Evolutionary conservation across 495 filamentous ascomycete species (phyloP), one percentile per base, ranked within the genome.

Genomic region (Filosporella fistucella): DNA sequence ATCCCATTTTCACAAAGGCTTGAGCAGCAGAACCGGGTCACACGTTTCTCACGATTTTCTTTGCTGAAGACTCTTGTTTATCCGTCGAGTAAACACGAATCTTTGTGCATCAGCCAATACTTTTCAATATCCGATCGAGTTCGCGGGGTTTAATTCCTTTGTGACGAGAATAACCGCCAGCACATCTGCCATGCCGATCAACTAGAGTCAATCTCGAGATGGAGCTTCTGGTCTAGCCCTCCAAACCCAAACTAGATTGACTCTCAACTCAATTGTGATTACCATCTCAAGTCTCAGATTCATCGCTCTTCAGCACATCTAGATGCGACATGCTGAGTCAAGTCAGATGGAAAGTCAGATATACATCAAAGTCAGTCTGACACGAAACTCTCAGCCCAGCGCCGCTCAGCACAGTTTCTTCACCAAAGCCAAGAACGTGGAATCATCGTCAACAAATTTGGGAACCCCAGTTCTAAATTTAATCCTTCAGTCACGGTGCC

Each of bases 101-200:
- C 46, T 49, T 42, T 48, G 36, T 32, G 28, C 21, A 20, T 21
- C 20, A 36, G 42, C 42, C 26, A 34, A 22, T 45, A 4, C 13
- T 17, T 11, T 18, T 11, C 21, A 28, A 5, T 14, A 2, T 6
- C 16, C 12, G 33, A 16, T 14, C 23, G 20, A 28, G 32, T 21
- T 28, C 45, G 23, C n/a, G 4, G n/a, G n/a, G n/a, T n/a, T n/a
- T n/a, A n/a, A 30, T 14, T 32, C 42, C 42, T 45, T 45, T 45
- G 42, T 45, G 26, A 11, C 22, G 42, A 45, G 24, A 45, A 45
- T 45, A 45, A 32, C 42, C 42, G 42, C 17, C 25, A 32, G 12
- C 12, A 25, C 42, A 21, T 20, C 18, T 28, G 12, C 4, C 4
- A 35, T n/a, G 12, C 12, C 18, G n/a, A n/a, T n/a, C n/a, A n/a